Evolutionary conservation across 2,329 filamentous ascomycete genomes (phyloP).

Genomic region (Claviceps sp.): DNA sequence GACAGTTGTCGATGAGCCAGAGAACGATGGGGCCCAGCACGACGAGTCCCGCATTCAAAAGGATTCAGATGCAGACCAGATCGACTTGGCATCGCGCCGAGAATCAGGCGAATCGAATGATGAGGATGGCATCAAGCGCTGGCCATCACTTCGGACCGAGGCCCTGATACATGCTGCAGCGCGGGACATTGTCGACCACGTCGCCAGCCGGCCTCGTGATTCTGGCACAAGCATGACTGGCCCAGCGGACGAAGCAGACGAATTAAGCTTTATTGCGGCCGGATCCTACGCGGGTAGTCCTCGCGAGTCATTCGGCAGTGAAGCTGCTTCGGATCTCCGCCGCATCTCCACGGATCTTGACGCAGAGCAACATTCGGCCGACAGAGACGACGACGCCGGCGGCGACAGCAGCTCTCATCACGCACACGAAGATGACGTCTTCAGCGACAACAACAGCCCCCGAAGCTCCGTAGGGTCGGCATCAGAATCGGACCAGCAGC

Average conservation of each 20-base stretch:
- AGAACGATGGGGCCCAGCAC: background rate
- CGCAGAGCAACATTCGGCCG: slow-evolving; percentile 6
- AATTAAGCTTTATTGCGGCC: slow-evolving; percentile 13
- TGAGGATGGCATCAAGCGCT: slow-evolving; percentile 16
- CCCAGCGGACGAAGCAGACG: slow-evolving; percentile 7
- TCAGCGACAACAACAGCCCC: slow-evolving; percentile 43
- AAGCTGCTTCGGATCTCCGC: slow-evolving; percentile 11
- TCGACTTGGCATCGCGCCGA: slow-evolving; percentile 1
- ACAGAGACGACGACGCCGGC: slow-evolving; percentile 17
- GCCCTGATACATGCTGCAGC: slow-evolving; percentile 41
- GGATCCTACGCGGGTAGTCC: slow-evolving; percentile 10
- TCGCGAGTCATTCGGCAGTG: slow-evolving; percentile 13
- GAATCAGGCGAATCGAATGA: slow-evolving; percentile 11
- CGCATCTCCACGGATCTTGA: slow-evolving; percentile 8
- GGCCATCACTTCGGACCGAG: slow-evolving; percentile 33
- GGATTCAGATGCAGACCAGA: background rate
- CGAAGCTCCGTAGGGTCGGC: slow-evolving; percentile 44
- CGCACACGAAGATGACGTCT: slow-evolving; percentile 42
- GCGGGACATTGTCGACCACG: slow-evolving; percentile 33
- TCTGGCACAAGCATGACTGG: slow-evolving; percentile 12
- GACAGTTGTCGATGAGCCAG: slow-evolving; percentile 2
- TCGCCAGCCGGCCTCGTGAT: slow-evolving; percentile 12
- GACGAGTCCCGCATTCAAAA: background rate
- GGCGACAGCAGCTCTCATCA: slow-evolving; percentile 37
- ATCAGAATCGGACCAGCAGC: slow-evolving; percentile 22